Base-by-base conservation (phyloP, 495 filamentous ascomycete species). In the Pyrenula massariospora region DNA sequence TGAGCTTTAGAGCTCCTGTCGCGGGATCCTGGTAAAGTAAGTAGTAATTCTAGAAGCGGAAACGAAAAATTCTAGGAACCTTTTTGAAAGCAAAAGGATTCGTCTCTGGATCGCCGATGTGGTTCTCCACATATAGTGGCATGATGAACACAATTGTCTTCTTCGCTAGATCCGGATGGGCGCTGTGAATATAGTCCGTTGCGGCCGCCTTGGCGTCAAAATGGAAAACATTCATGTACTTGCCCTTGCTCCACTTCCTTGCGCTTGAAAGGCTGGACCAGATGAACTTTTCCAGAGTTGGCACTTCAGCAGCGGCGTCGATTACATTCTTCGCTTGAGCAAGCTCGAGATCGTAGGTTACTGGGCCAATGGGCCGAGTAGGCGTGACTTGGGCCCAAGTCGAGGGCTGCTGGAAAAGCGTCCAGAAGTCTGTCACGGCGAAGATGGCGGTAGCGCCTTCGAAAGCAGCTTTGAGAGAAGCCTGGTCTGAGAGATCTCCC, bases 351-450 rank as follows among this genome's bases (percentile, higher is more conserved):
- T 80, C 70, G 56, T 75, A 76, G 5, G 76, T 75, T 53, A 73
- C 67, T 54, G 67, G 60, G 49, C 77, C 70, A 59, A 70, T 62
- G 0, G 64, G 61, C 52, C 68, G 61, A 12, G 70, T 68, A 25
- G 56, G 36, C 50, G 58, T 55, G 24, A 62, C 65, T 25, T 56
- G 54, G 20, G 54, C 58, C 22, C 55, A 42, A 48, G 59, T 64
- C 15, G 47, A 42, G 31, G 31, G 42, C 25, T 24, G 62, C 25
- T 55, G 54, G 58, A 69, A 67, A 8, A 60, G 31, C 1, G 48
- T 54, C 68, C 67, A 74, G 65, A 77, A 81, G 55, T 81, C 75
- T 2, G 76, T 81, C 23, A 72, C 67, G 48, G 62, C 68, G 62
- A 78, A 83, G 62, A 80, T 74, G 31, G 62, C 70, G 24, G 66